phyloP scores from a whole-genome alignment of 331 rosid genomes.

The Telfairia occidentalis region DNA sequence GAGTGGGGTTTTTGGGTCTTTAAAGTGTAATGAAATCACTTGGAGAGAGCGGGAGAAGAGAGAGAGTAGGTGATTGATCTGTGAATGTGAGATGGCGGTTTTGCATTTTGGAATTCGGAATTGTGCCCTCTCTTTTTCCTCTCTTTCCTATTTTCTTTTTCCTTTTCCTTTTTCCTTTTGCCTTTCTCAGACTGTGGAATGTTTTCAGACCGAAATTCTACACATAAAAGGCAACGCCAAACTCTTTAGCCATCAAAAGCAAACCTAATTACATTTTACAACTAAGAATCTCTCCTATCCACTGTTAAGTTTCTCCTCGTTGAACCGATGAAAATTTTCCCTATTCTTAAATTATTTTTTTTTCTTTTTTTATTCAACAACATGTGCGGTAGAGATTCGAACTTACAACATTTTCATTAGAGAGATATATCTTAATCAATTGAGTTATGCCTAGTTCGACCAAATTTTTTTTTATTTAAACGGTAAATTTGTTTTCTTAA shows the following conservation, averaged over 20 bases:
- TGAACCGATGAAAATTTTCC: not conserved
- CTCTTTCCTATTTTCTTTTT: not conserved
- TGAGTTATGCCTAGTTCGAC: too few species aligned
- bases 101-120: not conserved
- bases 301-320: not conserved
- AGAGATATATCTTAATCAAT: too few species aligned
- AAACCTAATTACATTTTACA: not conserved
- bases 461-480: too few species aligned
- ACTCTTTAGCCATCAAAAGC: not conserved
- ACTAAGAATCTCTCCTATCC: slow-evolving; percentile 1
- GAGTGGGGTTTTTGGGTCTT: not conserved
- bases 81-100: not conserved
- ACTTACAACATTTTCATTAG: too few species aligned
- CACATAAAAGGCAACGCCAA: slow-evolving; percentile 5
- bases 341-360: not conserved
- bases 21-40: not conserved
- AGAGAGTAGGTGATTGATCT: slow-evolving; percentile 1
- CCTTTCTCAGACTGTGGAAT: slow-evolving; percentile 6
- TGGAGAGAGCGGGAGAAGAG: not conserved
- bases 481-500: too few species aligned
- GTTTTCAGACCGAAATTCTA: slow-evolving; percentile 10
- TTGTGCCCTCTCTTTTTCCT: not conserved
- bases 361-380: too few species aligned
- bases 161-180: not conserved
- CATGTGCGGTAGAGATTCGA: too few species aligned